Percentiles rank a stretch among this genome's conserved stretches.
Conservation (phyloP, 768 basidiomycete species). For the Russula dissimulans region DNA sequence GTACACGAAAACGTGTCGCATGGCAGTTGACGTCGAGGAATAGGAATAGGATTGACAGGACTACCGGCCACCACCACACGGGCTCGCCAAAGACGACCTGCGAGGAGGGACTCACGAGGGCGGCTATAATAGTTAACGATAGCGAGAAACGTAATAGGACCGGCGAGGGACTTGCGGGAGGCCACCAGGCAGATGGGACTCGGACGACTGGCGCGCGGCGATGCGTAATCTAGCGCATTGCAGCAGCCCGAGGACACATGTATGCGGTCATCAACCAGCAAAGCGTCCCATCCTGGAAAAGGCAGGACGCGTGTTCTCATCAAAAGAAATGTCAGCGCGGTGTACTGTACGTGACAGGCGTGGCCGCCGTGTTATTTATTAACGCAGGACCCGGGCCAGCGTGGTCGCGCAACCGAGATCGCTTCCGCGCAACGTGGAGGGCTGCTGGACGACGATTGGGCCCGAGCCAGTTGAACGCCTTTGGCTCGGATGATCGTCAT, state of each 20-base stretch:
- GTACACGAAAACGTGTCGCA: slow-evolving; percentile 59
- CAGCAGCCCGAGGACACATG: slow-evolving; percentile 25
- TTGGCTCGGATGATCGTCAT: slow-evolving; percentile 52
- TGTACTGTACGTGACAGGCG: slow-evolving; percentile 49
- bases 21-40: slow-evolving; percentile 55
- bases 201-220: slow-evolving; percentile 45
- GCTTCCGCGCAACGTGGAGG: slow-evolving; percentile 52
- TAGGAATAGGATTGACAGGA: slow-evolving; percentile 52
- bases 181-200: slow-evolving; percentile 31
- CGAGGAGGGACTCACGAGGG: slow-evolving; percentile 73
- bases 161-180: slow-evolving; percentile 57
- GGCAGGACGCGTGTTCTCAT: not conserved
- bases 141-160: slow-evolving; percentile 58
- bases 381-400: slow-evolving; percentile 61
- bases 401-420: slow-evolving; percentile 62
- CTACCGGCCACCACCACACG: slow-evolving; percentile 80
- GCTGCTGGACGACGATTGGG: slow-evolving; percentile 53
- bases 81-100: slow-evolving; percentile 66
- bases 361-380: slow-evolving; percentile 51
- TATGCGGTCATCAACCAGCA: not conserved
- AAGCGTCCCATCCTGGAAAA: too few relatives aligned
- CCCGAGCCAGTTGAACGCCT: slow-evolving; percentile 43
- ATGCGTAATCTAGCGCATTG: slow-evolving; percentile 73
- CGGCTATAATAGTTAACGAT: slow-evolving; percentile 68
- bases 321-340: not conserved